Base-by-base conservation (phyloP, 2,329 filamentous ascomycete species). In the Beauveria varroae region DNA sequence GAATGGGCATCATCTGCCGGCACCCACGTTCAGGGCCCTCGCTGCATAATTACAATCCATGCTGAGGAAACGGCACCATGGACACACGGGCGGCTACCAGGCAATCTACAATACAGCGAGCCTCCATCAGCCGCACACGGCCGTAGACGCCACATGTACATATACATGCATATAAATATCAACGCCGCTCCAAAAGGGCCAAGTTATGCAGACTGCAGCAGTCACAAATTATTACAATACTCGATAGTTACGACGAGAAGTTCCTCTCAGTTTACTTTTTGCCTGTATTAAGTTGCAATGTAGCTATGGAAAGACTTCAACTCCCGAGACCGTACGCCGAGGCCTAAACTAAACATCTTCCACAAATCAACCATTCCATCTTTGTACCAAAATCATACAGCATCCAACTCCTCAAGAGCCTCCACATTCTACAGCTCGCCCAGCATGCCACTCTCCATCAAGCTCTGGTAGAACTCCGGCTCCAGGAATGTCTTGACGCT, bases 401-500 rank as follows among this genome's bases (percentile, higher is more conserved):
- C 47, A 4, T 37, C 12, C 5, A 14, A 5, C 12, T 9, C 49
- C 18, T 34, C 50, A 12, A 20, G 8, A 37, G 14, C 1, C 5
- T 22, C 14, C 30, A 6, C 20, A 7, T 28, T 52, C 70, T 59
- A 76, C 59, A 68, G 66, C 51, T 80, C 79, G 26, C 92, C 92
- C 65, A 98, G 76, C 67, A 96, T 86, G 2, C 93, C 93, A 68
- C 89, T 95, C 75, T 96, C 92, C 76, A 91, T 90, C 70, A 98
- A 76, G 67, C 86, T 90, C 73, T 88, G 86, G 78, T 96, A 96
- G 64, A 98, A 86, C 73, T 98, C 95, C 1, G 92, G 91, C 78
- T 99, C 95, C 65, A 99, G 78, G 76, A 98, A 99, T 72, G 96
- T 97, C 73, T 91, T 92, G 61, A 98, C 92, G 34, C 89, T 93